Evolutionary conservation across 2,329 filamentous ascomycete species (phyloP).

Genomic region (Colletotrichum limetticola): DNA sequence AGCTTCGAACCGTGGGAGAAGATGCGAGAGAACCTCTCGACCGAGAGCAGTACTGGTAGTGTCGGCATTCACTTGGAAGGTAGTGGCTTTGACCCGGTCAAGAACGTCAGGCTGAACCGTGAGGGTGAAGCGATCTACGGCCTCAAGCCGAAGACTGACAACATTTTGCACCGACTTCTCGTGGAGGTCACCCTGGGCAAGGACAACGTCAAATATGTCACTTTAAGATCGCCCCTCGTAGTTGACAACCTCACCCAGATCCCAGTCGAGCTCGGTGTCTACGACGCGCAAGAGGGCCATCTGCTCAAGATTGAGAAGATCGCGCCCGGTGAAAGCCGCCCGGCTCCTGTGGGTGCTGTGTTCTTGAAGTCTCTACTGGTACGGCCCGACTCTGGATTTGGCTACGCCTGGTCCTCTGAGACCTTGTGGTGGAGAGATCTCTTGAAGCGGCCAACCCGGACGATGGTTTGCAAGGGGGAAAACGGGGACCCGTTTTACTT

Average conservation of each 20-base stretch:
- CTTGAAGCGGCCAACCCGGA: slow-evolving; percentile 83
- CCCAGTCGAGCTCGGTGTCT: slow-evolving; percentile 92
- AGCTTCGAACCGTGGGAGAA: slow-evolving; percentile 97
- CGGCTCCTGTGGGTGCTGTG: slow-evolving; percentile 90
- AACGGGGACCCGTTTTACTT: slow-evolving; percentile 94
- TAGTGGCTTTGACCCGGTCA: slow-evolving; percentile 92
- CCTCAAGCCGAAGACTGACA: slow-evolving; percentile 86
- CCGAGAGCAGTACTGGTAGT: slow-evolving; percentile 82
- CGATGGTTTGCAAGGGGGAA: slow-evolving; percentile 89
- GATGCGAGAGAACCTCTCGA: slow-evolving; percentile 91
- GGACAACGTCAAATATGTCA: slow-evolving; percentile 99
- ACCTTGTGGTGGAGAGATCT: slow-evolving; percentile 93
- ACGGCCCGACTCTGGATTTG: slow-evolving; percentile 94
- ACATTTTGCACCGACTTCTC: slow-evolving; percentile 86
- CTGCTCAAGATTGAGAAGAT: slow-evolving; percentile 98
- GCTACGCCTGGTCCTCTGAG: slow-evolving; percentile 94
- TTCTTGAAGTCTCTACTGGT: slow-evolving; percentile 90
- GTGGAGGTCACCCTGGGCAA: slow-evolving; percentile 91
- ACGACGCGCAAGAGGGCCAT: slow-evolving; percentile 86
- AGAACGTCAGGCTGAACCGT: slow-evolving; percentile 89
- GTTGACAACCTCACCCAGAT: slow-evolving; percentile 98
- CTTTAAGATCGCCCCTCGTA: slow-evolving; percentile 88
- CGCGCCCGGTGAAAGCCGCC: slow-evolving; percentile 87
- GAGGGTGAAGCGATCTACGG: slow-evolving; percentile 94
- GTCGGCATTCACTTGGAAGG: slow-evolving; percentile 89